Evolutionary conservation across 1,139 yeast genomes (phyloP), one percentile per base, ranked within the genome.

Genomic region (Candida sp.): DNA sequence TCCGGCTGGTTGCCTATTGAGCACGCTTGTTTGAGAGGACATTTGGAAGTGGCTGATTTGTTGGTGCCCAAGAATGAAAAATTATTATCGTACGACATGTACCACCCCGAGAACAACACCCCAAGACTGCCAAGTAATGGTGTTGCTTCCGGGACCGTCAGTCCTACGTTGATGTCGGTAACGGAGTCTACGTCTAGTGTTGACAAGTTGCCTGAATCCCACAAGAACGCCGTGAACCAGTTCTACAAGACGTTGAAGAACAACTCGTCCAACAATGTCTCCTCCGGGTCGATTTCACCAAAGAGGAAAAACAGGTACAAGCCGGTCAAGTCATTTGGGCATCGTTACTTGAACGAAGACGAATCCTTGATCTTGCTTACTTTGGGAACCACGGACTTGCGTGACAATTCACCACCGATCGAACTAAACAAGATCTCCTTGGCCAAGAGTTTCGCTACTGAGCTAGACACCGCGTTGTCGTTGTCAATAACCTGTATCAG

Each of bases 1-100:
- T 88, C 96, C 41, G 98, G 98, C 0, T 94, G 98, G 98, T 85
- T 93, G 26, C 97, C 98, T 7, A 86, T 91, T 85, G 99, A 94
- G 63, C 98, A 94, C 68, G 98, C 98, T 0, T 87, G 91, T 51
- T 75, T 94, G 47, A 80, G 98, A 60, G 99, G 99, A 7, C 97
- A 92, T 67, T 72, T 93, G 54, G 78, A 75, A 2, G 83, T 90
- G 27, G 86, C 96, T 2, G 84, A 83, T 48, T 61, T 84, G 59
- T 72, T 91, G 51, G 72, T 72, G 49, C 90, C 90, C 1, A 50
- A 52, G 1, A 67, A 76, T 54, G 65, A 66, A 28, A 60, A 61
- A 35, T 49, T 77, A 34, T 67, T 77, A 44, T 60, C 73, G 23
- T 76, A 72, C 56, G 80, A 77, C 59, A 70, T 70, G 44, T 72